These are phyloP conservation scores for Boletellus sp. DNA, from an alignment of 1,284 basidiomycete genomes.

Conservation along the genomic window DNA sequence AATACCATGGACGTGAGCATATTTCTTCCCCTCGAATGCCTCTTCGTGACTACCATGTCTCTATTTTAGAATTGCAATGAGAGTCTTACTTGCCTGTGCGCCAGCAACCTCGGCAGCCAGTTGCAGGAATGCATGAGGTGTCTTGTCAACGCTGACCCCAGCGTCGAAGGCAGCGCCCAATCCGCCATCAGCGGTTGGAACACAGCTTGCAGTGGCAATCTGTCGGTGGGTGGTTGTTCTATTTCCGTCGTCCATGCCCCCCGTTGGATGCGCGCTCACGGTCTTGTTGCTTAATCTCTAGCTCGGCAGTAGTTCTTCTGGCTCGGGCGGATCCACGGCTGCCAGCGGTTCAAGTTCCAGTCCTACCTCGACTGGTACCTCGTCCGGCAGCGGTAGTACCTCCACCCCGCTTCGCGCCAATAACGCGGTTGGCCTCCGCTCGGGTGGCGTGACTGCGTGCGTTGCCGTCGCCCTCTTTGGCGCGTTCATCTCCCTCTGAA, in stretches of 20 bases:
- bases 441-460: not conserved
- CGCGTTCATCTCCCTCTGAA: slow-evolving; percentile 11
- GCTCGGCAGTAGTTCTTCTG: slow-evolving; percentile 16
- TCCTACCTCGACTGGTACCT: not conserved
- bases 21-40: not conserved
- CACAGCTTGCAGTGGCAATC: slow-evolving; percentile 10
- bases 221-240: slow-evolving; percentile 16
- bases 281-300: not conserved
- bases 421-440: slow-evolving; percentile 7
- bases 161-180: slow-evolving; percentile 4
- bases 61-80: slow-evolving; percentile 11
- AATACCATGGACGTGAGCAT: slow-evolving; percentile 17
- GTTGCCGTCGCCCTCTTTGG: slow-evolving; percentile 7
- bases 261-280: not conserved
- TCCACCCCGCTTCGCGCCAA: not conserved
- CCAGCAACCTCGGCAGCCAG: slow-evolving; percentile 6
- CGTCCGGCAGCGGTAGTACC: not conserved
- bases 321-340: not conserved
- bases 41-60: not conserved
- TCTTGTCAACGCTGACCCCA: slow-evolving; percentile 5
- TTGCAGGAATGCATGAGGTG: slow-evolving; percentile 23
- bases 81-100: slow-evolving; percentile 12
- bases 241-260: too few relatives aligned
- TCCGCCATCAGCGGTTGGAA: slow-evolving; percentile 15
- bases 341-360: not conserved